A percentile compares a stretch with the other conserved stretches of the same genome.
phyloP scores from a whole-genome alignment of 768 basidiomycete species.

The Austroboletus festivus region DNA sequence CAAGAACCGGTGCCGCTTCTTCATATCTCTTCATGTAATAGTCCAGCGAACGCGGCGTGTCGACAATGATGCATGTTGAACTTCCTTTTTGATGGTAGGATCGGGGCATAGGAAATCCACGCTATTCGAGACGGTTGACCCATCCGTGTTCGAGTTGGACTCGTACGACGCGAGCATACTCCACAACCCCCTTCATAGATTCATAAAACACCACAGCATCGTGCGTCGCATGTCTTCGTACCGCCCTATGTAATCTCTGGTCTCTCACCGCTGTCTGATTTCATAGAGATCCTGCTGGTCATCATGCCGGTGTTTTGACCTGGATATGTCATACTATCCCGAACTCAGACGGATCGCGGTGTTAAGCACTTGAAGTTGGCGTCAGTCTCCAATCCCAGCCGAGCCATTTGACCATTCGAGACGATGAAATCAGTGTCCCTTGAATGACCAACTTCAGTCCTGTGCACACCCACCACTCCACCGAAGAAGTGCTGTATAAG shows the following conservation, averaged over 20 bases:
- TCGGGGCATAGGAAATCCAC: slow-evolving; percentile 10
- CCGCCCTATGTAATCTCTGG: not conserved
- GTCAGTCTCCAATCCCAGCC: too few species aligned
- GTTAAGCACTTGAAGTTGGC: too few species aligned
- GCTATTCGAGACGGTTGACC: not conserved
- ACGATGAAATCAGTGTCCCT: too few species aligned
- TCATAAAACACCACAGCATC: slow-evolving; percentile 18
- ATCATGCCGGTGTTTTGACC: not conserved
- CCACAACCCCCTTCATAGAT: too few species aligned
- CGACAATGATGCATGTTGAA: slow-evolving; percentile 5
- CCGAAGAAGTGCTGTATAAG: not conserved
- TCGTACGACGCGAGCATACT: too few species aligned
- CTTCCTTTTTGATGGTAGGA: slow-evolving; percentile 5
- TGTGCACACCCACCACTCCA: too few species aligned
- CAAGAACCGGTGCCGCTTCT: slow-evolving; percentile 25
- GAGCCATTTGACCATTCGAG: too few species aligned
- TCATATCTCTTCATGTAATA: slow-evolving; percentile 15
- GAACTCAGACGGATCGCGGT: too few species aligned
- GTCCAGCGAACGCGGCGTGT: slow-evolving; percentile 8
- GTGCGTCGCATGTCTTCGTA: not conserved
- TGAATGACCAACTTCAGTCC: too few species aligned
- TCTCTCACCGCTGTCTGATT: slow-evolving; percentile 11
- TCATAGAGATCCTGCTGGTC: not conserved
- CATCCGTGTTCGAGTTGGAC: slow-evolving; percentile 2
- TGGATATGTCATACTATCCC: not conserved